A percentile compares a stretch with the other conserved stretches of the same genome.
These are phyloP conservation scores for Dendrostoma leiphaemia DNA, from an alignment of 2,329 filamentous ascomycete species.

Conservation along the genomic window DNA sequence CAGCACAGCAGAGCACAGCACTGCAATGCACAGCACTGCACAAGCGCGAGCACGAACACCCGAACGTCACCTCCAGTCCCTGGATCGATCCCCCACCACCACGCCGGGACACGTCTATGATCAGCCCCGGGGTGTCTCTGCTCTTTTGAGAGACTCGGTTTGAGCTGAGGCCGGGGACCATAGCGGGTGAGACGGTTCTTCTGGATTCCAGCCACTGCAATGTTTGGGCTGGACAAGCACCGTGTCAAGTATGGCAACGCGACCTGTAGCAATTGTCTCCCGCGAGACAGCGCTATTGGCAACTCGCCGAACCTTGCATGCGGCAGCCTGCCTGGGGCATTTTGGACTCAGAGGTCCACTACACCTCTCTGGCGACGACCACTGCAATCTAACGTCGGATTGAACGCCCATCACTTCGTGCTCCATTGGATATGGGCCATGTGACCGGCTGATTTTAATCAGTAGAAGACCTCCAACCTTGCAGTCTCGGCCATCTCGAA, in stretches of 20 bases:
- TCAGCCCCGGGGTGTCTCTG: too few relatives aligned
- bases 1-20: too few relatives aligned
- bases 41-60: too few relatives aligned
- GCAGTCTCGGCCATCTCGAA: too few relatives aligned
- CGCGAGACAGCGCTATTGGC: background rate
- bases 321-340: background rate
- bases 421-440: background rate
- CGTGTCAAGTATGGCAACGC: background rate
- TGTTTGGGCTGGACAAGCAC: background rate
- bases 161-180: too few relatives aligned
- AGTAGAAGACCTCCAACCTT: background rate
- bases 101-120: too few relatives aligned
- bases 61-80: too few relatives aligned
- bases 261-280: background rate
- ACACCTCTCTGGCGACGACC: too few relatives aligned
- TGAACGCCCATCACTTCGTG: background rate
- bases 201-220: background rate
- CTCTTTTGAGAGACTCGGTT: too few relatives aligned
- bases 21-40: too few relatives aligned
- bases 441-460: background rate
- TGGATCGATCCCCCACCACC: too few relatives aligned
- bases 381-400: background rate
- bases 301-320: background rate
- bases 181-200: background rate
- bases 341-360: background rate